phyloP scores from a whole-genome alignment of 352 stramenopile species.

The Salisapilia sapeloensis region DNA sequence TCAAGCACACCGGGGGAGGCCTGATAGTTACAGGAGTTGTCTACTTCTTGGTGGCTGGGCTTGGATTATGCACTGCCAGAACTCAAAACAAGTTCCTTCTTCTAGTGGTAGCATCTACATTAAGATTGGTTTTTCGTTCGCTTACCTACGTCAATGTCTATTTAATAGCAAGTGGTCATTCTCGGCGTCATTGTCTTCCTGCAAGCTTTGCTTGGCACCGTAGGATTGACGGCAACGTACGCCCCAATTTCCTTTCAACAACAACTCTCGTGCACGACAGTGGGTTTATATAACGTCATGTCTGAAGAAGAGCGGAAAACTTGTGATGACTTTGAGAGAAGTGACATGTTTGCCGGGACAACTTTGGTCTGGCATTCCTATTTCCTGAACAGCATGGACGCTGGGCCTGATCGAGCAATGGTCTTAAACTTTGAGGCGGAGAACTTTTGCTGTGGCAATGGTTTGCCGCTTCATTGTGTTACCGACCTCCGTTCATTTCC shows the following conservation, averaged over 20 bases:
- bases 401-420: constrained; percentile 25
- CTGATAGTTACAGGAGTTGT: constrained; percentile 49
- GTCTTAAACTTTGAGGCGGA: constrained; percentile 40
- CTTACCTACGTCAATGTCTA: background rate
- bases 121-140: background rate
- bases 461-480: constrained; percentile 25
- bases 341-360: constrained; percentile 37
- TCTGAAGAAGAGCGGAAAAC: constrained; percentile 8
- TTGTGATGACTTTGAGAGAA: constrained; percentile 33
- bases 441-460: constrained; percentile 57
- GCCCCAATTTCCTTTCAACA: constrained; percentile 13
- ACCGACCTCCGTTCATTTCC: constrained; percentile 29
- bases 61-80: constrained; percentile 30
- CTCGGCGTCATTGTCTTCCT: constrained; percentile 29
- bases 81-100: constrained; percentile 71
- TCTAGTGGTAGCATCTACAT: constrained; percentile 11
- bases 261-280: constrained; percentile 36
- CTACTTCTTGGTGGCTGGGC: constrained; percentile 20
- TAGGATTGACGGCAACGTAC: constrained; percentile 16
- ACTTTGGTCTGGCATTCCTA: constrained; percentile 63
- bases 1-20: constrained; percentile 37
- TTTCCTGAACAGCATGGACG: constrained; percentile 24
- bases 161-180: constrained; percentile 20
- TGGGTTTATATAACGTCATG: constrained; percentile 30
- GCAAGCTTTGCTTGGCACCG: constrained; percentile 39